Evolutionary conservation across 495 filamentous ascomycete genomes (phyloP), one percentile per base, ranked within the genome.

Genomic region (Thermochaetoides thermophila): DNA sequence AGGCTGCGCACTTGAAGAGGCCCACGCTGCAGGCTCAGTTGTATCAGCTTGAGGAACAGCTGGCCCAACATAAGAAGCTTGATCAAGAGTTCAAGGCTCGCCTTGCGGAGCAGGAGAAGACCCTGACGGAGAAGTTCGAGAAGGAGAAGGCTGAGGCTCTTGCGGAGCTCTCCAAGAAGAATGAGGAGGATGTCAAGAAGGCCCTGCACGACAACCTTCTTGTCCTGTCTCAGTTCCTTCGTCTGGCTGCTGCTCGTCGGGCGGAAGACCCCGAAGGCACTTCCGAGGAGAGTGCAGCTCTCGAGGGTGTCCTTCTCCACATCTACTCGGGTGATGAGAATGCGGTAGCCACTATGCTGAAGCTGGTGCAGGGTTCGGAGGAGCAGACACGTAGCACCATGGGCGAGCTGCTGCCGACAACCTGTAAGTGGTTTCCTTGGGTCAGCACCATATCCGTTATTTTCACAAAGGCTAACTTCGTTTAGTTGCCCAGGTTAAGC

Each of bases 261-360:
- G 55, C 56, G 17, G 74, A 64, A 31, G 74, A 81, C 37, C 69
- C 71, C 28, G 70, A 78, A 44, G 65, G 74, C 13, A 52, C 62
- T 3, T 34, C 60, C 1, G 75, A 81, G 21, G 83, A 94, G 56
- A 81, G 71, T 46, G 72, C 72, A 56, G 89, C 85, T 27, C 79
- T 96, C 38, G 91, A 99, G 57, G 84, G 81, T 32, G 77, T 89
- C 17, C 66, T 99, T 26, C 74, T 86, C 32, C 66, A 81, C 46
- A 77, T 96, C 24, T 99, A 99, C 55, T 77, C 74, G 14, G 91
- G 91, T 19, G 79, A 84, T 42, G 69, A 78, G 30, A 67, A 69
- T 43, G 86, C 85, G 12, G 82, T 99, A 11, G 62, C 68, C 22
- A 71, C 81, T 9, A 87, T 92, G 64, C 51, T 84, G 42, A 92